Evolutionary conservation across 768 basidiomycete species (phyloP), one percentile per base, ranked within the genome.

Genomic region (Agrocybe pediades): DNA sequence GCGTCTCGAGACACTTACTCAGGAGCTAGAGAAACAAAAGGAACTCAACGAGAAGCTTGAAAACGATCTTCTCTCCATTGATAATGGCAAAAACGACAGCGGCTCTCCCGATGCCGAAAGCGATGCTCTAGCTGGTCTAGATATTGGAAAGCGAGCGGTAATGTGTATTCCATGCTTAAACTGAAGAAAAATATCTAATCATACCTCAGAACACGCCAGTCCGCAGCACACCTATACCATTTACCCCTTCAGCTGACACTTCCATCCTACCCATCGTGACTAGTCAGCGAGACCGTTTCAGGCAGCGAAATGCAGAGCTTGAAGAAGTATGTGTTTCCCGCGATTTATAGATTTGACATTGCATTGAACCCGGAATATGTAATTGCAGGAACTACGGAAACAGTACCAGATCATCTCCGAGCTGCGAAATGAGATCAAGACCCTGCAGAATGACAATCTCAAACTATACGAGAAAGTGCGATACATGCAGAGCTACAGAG

Each of bases 251-350:
- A 2, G 91, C 90, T 5, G 96, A 98, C 65, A 91, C 89, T 0
- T 95, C 94, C 8, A 98, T 98, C 62, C 72, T 99, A n/a, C 97
- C 96, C 2, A 98, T 99, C 59, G 97, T 98, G 36, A 98, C 97
- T 1, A 90, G 91, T 63, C 97, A 99, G 66, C 81, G 97, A 53
- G 97, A 99, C 66, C 82, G 96, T n/a, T 99, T 98, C 83, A 80
- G 96, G 46, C 93, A 95, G 68, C 86, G 97, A 17, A 98, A 98
- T 66, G 90, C 93, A 17, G 97, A 99, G 65, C 81, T 99, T 15
- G 96, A 99, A 73, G 96, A 98, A 77, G 93, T 90, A 54, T 20
- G 73, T 59, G 39, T 33, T 21, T 49, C 49, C n/a, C 42, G 51
- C 42, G 40, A 19, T 29, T 56, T 48, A 39, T 41, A 6, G 15